Percentiles rank a stretch among this genome's conserved stretches.
phyloP scores from a whole-genome alignment of 345 rosid genomes.

The Salix udensis region DNA sequence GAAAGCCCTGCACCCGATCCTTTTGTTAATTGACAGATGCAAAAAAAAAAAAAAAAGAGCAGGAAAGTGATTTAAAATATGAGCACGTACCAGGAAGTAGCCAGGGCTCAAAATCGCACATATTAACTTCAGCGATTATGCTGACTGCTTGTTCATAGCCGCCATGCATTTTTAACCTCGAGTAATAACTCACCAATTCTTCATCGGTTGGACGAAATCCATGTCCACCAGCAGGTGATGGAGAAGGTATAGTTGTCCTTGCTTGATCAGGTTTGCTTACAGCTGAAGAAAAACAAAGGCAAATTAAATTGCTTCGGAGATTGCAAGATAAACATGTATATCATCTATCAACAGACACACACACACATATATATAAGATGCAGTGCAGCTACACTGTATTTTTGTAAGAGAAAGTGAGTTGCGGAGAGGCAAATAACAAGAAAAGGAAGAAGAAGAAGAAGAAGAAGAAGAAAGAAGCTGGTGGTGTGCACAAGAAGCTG shows the following conservation, averaged over 20 bases:
- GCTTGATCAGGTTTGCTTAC: too few relatives aligned
- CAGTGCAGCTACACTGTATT: too few relatives aligned
- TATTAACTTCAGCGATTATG: slow-evolving; percentile 31
- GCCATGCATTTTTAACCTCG: slow-evolving; percentile 29
- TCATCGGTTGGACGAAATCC: too few relatives aligned
- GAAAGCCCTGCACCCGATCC: background rate
- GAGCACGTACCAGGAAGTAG: slow-evolving; percentile 31
- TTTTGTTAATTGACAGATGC: background rate
- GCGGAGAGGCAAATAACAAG: too few relatives aligned
- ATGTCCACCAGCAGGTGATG: too few relatives aligned
- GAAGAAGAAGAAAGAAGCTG: too few relatives aligned
- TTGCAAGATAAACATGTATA: background rate
- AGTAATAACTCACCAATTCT: background rate
- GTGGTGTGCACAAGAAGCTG: background rate
- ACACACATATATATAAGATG: too few relatives aligned
- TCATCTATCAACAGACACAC: too few relatives aligned
- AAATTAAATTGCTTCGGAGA: background rate
- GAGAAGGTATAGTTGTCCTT: background rate
- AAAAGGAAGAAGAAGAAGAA: too few relatives aligned
- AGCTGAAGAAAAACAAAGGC: background rate
- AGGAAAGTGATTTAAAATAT: background rate
- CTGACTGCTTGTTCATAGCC: background rate
- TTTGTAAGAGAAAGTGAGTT: too few relatives aligned
- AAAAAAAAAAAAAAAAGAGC: background rate
- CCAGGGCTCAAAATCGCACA: slow-evolving; percentile 45